These are phyloP conservation scores for Cordyceps pruinosa DNA, from an alignment of 2,329 filamentous ascomycete genomes.

Conservation along the genomic window DNA sequence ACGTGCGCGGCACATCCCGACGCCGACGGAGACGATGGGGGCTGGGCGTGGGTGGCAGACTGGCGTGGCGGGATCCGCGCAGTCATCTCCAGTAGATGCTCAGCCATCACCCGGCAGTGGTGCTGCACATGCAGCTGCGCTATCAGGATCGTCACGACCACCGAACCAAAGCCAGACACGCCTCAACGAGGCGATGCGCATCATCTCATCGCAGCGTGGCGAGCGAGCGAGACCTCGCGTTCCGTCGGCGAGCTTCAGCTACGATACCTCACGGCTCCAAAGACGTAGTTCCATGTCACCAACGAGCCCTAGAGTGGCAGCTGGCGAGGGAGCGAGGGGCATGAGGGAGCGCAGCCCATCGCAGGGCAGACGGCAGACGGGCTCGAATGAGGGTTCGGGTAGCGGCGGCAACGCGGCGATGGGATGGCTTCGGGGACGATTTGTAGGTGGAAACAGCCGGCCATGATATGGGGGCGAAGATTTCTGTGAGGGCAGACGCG, in stretches of 20 bases:
- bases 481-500: not conserved
- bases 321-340: constrained; percentile 24
- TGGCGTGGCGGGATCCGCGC: not conserved
- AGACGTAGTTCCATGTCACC: constrained; percentile 34
- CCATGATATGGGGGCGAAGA: not conserved
- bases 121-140: not conserved
- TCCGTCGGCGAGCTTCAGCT: constrained; percentile 21
- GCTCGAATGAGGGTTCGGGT: constrained; percentile 22
- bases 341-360: constrained; percentile 35
- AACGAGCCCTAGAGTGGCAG: constrained; percentile 26
- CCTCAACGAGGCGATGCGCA: constrained; percentile 26
- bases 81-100: not conserved
- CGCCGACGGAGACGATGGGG: not conserved
- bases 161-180: constrained; percentile 23
- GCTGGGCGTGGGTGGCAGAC: not conserved
- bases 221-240: constrained; percentile 18
- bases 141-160: constrained; percentile 11
- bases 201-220: constrained; percentile 23
- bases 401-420: constrained; percentile 31
- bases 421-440: constrained; percentile 38
- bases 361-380: constrained; percentile 26
- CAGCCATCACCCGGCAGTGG: not conserved
- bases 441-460: constrained; percentile 23
- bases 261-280: constrained; percentile 29
- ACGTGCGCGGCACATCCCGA: not conserved